These are phyloP conservation scores for Brassica incana DNA, from an alignment of 345 rosid species.

Conservation along the genomic window DNA sequence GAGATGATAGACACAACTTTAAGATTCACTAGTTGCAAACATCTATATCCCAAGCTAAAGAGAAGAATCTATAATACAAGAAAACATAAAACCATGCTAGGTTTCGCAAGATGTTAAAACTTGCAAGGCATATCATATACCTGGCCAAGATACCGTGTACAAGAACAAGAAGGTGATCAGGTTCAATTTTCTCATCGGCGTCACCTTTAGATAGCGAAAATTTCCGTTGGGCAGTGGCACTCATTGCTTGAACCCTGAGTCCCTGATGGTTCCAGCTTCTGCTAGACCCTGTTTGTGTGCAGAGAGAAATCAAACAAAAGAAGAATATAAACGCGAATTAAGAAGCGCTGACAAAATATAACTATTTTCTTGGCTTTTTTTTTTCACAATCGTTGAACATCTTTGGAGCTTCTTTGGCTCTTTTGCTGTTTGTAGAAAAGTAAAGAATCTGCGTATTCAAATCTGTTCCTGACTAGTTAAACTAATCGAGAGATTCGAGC, in stretches of 20 bases:
- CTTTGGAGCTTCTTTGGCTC: not conserved
- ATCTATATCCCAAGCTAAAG: not conserved
- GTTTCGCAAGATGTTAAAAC: not conserved
- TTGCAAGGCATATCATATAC: constrained; percentile 46
- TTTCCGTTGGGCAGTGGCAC: constrained; percentile 53
- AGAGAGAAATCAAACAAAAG: constrained; percentile 15
- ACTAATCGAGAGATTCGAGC: not conserved
- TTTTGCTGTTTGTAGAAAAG: not conserved
- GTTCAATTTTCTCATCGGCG: constrained; percentile 49
- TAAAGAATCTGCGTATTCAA: not conserved
- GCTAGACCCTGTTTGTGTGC: constrained; percentile 40
- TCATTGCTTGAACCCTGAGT: constrained; percentile 63
- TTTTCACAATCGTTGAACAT: no score
- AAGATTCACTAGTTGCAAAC: not conserved
- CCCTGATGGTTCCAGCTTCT: constrained; percentile 52
- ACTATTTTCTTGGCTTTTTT: no score
- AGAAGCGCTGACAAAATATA: no score
- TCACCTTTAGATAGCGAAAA: constrained; percentile 43
- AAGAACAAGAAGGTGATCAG: constrained; percentile 98
- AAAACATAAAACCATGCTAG: not conserved
- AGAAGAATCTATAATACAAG: not conserved
- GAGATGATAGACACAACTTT: not conserved
- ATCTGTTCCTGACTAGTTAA: not conserved
- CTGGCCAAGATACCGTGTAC: constrained; percentile 97
- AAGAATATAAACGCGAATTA: not conserved